These are phyloP conservation scores for Rickenella mellea DNA, from an alignment of 768 basidiomycete species.

Conservation along the genomic window DNA sequence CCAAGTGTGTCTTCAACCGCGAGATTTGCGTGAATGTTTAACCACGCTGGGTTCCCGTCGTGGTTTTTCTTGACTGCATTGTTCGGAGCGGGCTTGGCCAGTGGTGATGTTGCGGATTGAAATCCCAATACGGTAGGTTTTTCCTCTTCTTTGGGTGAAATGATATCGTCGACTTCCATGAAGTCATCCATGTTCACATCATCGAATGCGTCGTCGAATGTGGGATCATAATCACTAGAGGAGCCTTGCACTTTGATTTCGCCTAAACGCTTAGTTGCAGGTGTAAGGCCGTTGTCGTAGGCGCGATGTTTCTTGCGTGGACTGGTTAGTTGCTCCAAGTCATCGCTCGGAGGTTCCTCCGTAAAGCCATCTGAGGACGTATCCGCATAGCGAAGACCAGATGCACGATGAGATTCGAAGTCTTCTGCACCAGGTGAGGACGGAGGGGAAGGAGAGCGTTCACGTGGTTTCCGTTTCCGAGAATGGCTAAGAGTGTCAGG, in stretches of 20 bases:
- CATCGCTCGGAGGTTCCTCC: constrained; percentile 2
- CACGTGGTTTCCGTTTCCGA: constrained; percentile 55
- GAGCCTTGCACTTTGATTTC: constrained; percentile 49
- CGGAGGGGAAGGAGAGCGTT: constrained; percentile 28
- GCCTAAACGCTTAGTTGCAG: constrained; percentile 49
- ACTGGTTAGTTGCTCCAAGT: constrained; percentile 24
- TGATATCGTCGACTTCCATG: constrained; percentile 50
- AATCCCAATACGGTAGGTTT: constrained; percentile 14
- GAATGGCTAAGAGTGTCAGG: constrained; percentile 24
- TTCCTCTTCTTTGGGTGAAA: constrained; percentile 19
- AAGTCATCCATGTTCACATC: constrained; percentile 51
- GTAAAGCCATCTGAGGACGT: constrained; percentile 26
- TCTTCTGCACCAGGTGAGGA: constrained; percentile 9
- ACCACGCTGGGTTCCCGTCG: constrained; percentile 50
- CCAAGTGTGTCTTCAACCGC: constrained; percentile 58
- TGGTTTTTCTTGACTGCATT: constrained; percentile 33
- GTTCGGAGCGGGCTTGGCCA: constrained; percentile 13
- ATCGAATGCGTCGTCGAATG: constrained; percentile 31
- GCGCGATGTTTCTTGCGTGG: constrained; percentile 60
- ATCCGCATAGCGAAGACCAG: constrained; percentile 22
- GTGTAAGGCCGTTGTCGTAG: constrained; percentile 33
- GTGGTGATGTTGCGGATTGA: constrained; percentile 11
- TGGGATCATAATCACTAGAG: constrained; percentile 25
- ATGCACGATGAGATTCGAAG: background rate
- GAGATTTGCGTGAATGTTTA: constrained; percentile 67